These are phyloP conservation scores for Suhomyces tanzawaensis DNA, from an alignment of 805 yeast species.

Conservation along the genomic window DNA sequence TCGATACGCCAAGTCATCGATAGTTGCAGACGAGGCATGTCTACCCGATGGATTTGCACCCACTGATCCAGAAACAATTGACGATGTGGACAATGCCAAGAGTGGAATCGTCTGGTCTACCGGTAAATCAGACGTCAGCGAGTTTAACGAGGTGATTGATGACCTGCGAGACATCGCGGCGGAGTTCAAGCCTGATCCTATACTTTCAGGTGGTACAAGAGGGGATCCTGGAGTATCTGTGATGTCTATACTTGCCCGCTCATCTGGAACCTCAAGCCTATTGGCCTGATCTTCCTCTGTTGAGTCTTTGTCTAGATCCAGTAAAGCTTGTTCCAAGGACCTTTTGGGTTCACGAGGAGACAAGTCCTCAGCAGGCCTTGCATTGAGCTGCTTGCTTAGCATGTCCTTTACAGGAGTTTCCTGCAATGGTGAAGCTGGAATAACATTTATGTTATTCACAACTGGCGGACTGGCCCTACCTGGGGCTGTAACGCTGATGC, in stretches of 20 bases:
- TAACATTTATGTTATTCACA: conserved; percentile 3
- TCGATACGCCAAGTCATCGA: neutral
- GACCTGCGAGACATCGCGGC: conserved; percentile 5
- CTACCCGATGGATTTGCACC: conserved; percentile 1
- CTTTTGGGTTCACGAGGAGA: neutral
- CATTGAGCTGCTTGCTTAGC: conserved; percentile 14
- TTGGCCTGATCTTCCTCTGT: neutral
- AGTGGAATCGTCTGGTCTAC: conserved; percentile 33
- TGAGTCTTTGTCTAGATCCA: too few relatives aligned
- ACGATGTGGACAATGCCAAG: conserved; percentile 24
- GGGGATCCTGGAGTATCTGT: conserved; percentile 17
- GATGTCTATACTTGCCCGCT: conserved; percentile 14
- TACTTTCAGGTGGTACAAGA: conserved; percentile 2
- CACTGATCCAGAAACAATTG: conserved; percentile 11
- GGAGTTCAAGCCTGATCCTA: neutral
- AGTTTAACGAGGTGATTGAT: conserved; percentile 18
- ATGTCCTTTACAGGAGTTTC: conserved; percentile 16
- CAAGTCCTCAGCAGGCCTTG: neutral
- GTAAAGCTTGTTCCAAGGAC: neutral
- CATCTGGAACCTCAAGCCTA: neutral
- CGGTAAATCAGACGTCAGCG: conserved; percentile 17
- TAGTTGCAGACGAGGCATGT: neutral
- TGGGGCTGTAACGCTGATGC: conserved; percentile 16
- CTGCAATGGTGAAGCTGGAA: conserved; percentile 9
- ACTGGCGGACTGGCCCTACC: conserved; percentile 9